Evolutionary conservation across 2,329 filamentous ascomycete species (phyloP), one percentile per base, ranked within the genome.

Genomic region (Penicillium sp.): DNA sequence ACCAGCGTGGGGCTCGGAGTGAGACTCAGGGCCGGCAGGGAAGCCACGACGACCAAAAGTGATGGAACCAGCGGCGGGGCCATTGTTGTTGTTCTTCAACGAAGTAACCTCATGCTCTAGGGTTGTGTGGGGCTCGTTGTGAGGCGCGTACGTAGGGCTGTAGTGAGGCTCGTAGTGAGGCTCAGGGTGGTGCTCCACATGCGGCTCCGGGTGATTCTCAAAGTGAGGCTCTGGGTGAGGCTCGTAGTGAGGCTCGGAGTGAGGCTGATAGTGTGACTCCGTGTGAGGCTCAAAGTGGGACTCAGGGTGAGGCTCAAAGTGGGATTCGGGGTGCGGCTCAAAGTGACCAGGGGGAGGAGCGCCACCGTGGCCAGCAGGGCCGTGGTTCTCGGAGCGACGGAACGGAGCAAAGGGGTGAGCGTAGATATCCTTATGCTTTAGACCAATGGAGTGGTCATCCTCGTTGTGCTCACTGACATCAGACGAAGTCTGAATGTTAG

Each of bases 371-470:
- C 19, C 33, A 21, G 13, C 23, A 21, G 41, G 50, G 3, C 50
- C 50, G 13, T 11, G 5, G 33, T 39, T 53, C 29, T 33, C 52
- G 2, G 45, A 40, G 9, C 40, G 41, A 27, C 47, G 38, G 53
- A 36, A 51, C 9, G 13, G 16, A 10, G 4, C 6, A 13, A 59
- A 57, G 3, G 59, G 53, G 3, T 33, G 46, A 2, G 57, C 19
- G 19, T 58, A 61, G 10, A 63, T 49, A 34, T 66, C 52, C 33
- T 61, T 53, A 40, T 65, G 34, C 46, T 58, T 55, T 4, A 66
- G 9, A 0, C 57, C 38, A 13, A 65, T 59, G 8, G 57, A 60
- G 50, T 68, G 63, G 43, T 62, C 57, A 45, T 67, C 62, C 25
- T 62, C 21, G 23, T 62, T 53, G 15, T 47, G 10, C 50, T 67